Evolutionary conservation across 345 rosid genomes (phyloP).

Genomic region (Litchi chinensis): DNA sequence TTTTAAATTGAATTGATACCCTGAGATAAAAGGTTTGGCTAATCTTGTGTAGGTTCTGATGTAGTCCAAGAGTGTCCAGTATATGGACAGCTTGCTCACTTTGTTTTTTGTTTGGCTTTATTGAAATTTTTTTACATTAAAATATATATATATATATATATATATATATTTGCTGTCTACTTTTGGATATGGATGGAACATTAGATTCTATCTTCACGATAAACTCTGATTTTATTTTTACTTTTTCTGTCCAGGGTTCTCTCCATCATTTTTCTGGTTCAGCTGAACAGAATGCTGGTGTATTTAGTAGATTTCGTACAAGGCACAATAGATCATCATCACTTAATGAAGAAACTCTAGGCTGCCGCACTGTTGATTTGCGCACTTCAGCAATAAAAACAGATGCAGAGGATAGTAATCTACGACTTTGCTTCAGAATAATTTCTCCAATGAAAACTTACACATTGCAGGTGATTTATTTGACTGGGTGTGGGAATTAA

Average conservation of each 20-base stretch:
- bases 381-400: slow-evolving; percentile 67
- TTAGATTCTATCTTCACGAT: slow-evolving; percentile 10
- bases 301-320: slow-evolving; percentile 79
- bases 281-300: slow-evolving; percentile 58
- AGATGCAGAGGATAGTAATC: slow-evolving; percentile 76
- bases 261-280: slow-evolving; percentile 58
- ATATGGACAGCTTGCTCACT: no score
- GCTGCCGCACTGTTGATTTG: slow-evolving; percentile 64
- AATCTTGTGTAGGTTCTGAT: no score
- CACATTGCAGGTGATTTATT: slow-evolving; percentile 70
- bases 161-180: not conserved
- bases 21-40: no score
- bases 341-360: slow-evolving; percentile 52
- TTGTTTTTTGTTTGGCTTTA: no score
- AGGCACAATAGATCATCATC: slow-evolving; percentile 63
- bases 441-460: slow-evolving; percentile 72
- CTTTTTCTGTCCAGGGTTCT: slow-evolving; percentile 50
- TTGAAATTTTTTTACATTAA: no score
- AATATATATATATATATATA: no score
- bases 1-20: no score
- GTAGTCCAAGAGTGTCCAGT: no score
- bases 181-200: not conserved
- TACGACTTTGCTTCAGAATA: slow-evolving; percentile 87
- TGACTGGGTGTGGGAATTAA: slow-evolving; percentile 1
- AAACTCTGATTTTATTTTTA: slow-evolving; percentile 11